Conservation (phyloP, 2,329 filamentous ascomycete genomes). For the Aspergillus hiratsukae region DNA sequence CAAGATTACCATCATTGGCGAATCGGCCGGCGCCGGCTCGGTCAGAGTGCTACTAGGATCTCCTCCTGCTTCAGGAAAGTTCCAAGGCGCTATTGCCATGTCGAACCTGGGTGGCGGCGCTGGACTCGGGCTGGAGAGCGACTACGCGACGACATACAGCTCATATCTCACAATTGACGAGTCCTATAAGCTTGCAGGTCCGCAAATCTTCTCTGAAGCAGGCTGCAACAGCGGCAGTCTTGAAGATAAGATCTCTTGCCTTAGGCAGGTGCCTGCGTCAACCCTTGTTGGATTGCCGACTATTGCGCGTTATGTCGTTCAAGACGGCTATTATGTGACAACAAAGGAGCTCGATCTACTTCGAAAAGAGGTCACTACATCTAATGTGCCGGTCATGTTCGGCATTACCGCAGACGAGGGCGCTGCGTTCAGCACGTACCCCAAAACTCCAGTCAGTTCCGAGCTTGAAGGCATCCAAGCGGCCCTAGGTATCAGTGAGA, state of each 20-base stretch:
- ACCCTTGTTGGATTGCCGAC: slow-evolving; percentile 8
- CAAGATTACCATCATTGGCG: slow-evolving; percentile 43
- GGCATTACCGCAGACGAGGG: slow-evolving; percentile 54
- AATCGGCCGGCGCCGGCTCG: slow-evolving; percentile 51
- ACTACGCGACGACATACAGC: slow-evolving; percentile 54
- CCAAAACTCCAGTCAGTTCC: slow-evolving; percentile 40
- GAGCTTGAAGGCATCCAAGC: slow-evolving; percentile 42
- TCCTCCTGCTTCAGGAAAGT: slow-evolving; percentile 7
- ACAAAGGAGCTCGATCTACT: slow-evolving; percentile 46
- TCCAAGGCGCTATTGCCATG: slow-evolving; percentile 15
- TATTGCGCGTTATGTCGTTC: slow-evolving; percentile 48
- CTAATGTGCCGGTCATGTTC: slow-evolving; percentile 54
- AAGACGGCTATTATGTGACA: slow-evolving; percentile 55
- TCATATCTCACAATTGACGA: slow-evolving; percentile 54
- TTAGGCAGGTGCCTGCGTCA: slow-evolving; percentile 42
- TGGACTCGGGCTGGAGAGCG: slow-evolving; percentile 51
- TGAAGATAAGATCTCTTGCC: slow-evolving; percentile 49
- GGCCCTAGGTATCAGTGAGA: slow-evolving; percentile 43
- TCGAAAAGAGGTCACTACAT: slow-evolving; percentile 40
- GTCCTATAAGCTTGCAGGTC: slow-evolving; percentile 46
- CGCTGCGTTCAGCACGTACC: slow-evolving; percentile 50
- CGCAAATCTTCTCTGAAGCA: slow-evolving; percentile 47
- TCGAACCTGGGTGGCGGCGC: slow-evolving; percentile 52
- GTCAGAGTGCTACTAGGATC: slow-evolving; percentile 46
- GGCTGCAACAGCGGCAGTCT: slow-evolving; percentile 48